Base-by-base conservation (phyloP, 2,329 filamentous ascomycete species). In the Phialophora expanda region DNA sequence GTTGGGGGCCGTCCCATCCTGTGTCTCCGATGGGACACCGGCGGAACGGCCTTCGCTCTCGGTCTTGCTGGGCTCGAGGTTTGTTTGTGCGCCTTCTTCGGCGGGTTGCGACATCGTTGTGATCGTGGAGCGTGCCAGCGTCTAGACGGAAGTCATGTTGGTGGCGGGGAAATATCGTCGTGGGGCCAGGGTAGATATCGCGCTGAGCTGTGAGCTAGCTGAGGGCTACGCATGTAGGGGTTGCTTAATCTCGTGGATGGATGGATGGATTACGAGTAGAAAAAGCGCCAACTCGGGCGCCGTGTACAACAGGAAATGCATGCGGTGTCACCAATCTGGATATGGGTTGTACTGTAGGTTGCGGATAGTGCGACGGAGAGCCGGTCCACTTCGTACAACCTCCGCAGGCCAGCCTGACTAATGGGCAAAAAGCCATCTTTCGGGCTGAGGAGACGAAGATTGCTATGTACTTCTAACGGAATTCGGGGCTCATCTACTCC, bases 41-140 rank as follows among this genome's bases (percentile, higher is more conserved):
- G 30, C 41, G 6, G 22, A 20, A 14, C 17, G 38, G 17, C 26
- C 12, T 34, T 55, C 58, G 14, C 28, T 34, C 20, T 61, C 46
- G 22, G 11, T 34, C 30, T 32, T 57, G 46, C 26, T 9, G 32
- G 34, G 44, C n/a, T 57, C 46, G 12, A 12, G 32, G 26, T 46
- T 56, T 14, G 59, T 53, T 46, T 30, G 57, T 24, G 58, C 38
- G 54, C 7, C 22, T 12, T 60, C 48, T 14, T 56, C 51, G 51
- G 34, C 20, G 51, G 32, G 17, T 26, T 62, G 59, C 28, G 59
- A 56, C 59, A 62, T 62, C 14, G 48, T 61, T 26, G 59, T 32
- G 41, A 28, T 24, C 22, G n/a, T 14, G 17, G 24, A 24, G 24
- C 24, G 17, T 54, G 48, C n/a, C 38, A 3, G n/a, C 3, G 28